phyloP scores from a whole-genome alignment of 2,329 filamentous ascomycete species.

The Aureobasidium sp. region DNA sequence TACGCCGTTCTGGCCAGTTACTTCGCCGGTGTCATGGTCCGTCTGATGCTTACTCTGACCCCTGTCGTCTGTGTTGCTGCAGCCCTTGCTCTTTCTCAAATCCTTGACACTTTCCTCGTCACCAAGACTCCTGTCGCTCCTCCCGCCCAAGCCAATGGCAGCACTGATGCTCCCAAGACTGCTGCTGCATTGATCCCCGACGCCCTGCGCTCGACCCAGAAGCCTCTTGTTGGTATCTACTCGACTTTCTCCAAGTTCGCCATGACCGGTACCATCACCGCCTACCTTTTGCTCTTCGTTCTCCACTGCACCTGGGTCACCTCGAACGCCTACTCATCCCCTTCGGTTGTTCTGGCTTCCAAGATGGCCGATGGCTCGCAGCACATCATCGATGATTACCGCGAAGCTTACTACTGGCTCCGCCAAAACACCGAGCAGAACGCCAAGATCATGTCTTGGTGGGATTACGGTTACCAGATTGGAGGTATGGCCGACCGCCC shows the following conservation, averaged over 20 bases:
- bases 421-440: constrained; percentile 92
- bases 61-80: constrained; percentile 93
- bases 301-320: constrained; percentile 99
- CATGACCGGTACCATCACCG: constrained; percentile 61
- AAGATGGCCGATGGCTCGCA: constrained; percentile 88
- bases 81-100: constrained; percentile 76
- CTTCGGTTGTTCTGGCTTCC: constrained; percentile 91
- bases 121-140: constrained; percentile 49
- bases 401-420: constrained; percentile 98
- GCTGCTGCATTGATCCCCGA: constrained; percentile 44
- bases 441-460: constrained; percentile 99
- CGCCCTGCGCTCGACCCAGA: constrained; percentile 60
- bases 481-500: constrained; percentile 98
- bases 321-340: constrained; percentile 96
- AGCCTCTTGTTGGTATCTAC: constrained; percentile 77
- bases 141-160: constrained; percentile 36
- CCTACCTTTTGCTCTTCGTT: constrained; percentile 88
- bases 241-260: constrained; percentile 67
- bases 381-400: constrained; percentile 98
- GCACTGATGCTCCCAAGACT: constrained; percentile 41
- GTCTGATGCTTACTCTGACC: constrained; percentile 94
- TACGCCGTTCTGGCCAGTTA: constrained; percentile 96
- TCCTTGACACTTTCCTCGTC: constrained; percentile 78
- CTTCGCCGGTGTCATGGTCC: constrained; percentile 98
- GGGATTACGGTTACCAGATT: constrained; percentile 99